Base-by-base conservation (phyloP, 306 rosid genomes). In the Hippophae gyantsensis region DNA sequence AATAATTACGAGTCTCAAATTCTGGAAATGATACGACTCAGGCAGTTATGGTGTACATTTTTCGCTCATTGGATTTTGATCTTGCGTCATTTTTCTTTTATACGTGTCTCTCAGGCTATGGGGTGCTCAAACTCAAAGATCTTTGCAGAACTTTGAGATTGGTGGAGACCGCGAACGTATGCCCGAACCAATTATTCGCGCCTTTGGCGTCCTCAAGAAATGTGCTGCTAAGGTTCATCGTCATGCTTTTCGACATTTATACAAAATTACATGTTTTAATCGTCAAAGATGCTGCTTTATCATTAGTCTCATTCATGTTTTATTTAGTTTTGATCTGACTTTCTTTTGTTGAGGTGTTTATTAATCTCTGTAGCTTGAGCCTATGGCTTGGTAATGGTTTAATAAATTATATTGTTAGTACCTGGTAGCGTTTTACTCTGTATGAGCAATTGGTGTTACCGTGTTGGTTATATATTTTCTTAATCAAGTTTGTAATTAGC, bases 101-200 rank as follows among this genome's bases (percentile, higher is more conserved):
- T 8, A 13, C 56, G 42, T 42, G 44, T 48, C 2, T 46, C 53
- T 56, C 54, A 88, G 99, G 72, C 66, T 88, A 63, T 93, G 99
- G 99, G 99, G 99, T 9, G 97, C 99, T 42, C 99, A 93, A 59
- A 93, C 97, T 58, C 99, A 93, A 57, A 73, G 99, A 69, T 93
- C 95, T 56, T 62, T 93, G 77, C 99, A 82, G 70, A 93, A 88
- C 70, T 93, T 93, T 56, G 99, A 93, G 42, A 93, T 93, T 56
- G 99, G 99, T 23, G 99, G 99, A 52, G 82, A 79, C 42, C 94
- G 99, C 0, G 99, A 93, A 73, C 90, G 95, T 58, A 93, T 93
- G 99, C 99, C 97, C 8, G 99, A 84, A 56, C 97, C 99, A 0
- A 88, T 93, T 12, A 64, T 93, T 75, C 97, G 94, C 11, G 95